Evolutionary conservation across 2,329 filamentous ascomycete species (phyloP).

Genomic region (Penicillium psychrosexuale): DNA sequence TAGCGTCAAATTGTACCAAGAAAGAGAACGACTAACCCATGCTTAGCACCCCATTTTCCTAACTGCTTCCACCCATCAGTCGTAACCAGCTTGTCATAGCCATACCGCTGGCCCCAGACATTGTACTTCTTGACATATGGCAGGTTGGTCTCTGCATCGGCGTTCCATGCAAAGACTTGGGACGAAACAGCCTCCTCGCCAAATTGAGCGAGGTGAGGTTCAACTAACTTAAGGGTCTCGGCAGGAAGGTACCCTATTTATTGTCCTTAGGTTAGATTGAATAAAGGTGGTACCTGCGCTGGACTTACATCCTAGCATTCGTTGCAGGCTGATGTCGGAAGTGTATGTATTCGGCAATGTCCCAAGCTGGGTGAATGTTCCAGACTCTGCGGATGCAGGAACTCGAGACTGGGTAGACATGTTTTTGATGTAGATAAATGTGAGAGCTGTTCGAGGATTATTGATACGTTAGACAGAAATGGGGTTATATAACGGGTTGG

Average conservation of each 20-base stretch:
- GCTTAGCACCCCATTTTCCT: constrained; percentile 26
- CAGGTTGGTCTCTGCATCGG: constrained; percentile 24
- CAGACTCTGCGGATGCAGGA: neutral
- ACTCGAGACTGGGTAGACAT: neutral
- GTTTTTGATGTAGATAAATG: no score
- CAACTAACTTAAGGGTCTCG: neutral
- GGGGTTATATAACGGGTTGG: neutral
- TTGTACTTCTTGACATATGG: constrained; percentile 26
- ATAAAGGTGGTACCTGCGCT: no score
- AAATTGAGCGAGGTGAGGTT: neutral
- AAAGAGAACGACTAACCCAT: constrained; percentile 19
- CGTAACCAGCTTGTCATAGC: constrained; percentile 22
- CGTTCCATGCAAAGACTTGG: neutral
- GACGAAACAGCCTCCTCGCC: neutral
- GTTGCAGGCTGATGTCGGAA: neutral
- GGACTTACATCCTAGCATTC: neutral
- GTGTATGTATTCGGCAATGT: neutral
- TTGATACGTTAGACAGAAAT: neutral
- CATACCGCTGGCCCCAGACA: constrained; percentile 27
- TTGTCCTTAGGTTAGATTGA: neutral
- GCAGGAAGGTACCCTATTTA: neutral
- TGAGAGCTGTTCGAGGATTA: neutral
- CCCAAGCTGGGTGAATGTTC: neutral
- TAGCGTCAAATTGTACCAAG: neutral
- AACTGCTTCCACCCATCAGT: constrained; percentile 27